Base-by-base conservation (phyloP, 768 basidiomycete species). In the Lactifluus subvellereus region DNA sequence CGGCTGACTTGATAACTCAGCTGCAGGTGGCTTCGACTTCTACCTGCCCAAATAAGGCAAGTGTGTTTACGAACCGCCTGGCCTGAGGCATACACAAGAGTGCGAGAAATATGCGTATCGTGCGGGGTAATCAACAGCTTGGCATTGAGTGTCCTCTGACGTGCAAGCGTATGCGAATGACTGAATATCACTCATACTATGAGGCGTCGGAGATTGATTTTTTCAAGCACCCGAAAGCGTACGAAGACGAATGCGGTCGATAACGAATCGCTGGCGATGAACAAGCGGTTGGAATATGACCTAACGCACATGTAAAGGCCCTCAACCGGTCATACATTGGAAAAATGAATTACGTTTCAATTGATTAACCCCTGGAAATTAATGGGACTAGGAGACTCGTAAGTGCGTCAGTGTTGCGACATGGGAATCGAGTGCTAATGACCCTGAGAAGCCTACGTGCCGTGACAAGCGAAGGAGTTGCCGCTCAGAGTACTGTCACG, bases 181-280 rank as follows among this genome's bases (percentile, higher is more conserved):
- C 38, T 60, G n/a, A 35, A 52, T 51, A 8, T 14, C 35, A 43
- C 18, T 38, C 30, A 45, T 16, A 20, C 35, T 18, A 47, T 35
- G 47, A 33, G 18, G 22, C 20, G 45, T 47, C 38, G 37, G 57
- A 48, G 14, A 60, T 54, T 27, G 27, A 27, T 27, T 38, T 59
- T 37, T 64, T 54, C 38, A 22, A 37, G 35, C 20, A n/a, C 37
- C 43, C 51, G 35, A 40, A 48, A 37, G 9, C 6, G 53, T 42
- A 54, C 27, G 8, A 27, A 57, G 32, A n/a, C 18, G 51, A 42
- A 32, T 18, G 53, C 22, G 16, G 35, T 37, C 13, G 40, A 51
- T 16, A 42, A 50, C 35, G 38, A 54, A 64, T 59, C 59, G 63
- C 54, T 43, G 54, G 38, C 48, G 4, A 8, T 43, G 53, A 60